Evolutionary conservation across 169 alveolate species (phyloP), one percentile per base, ranked within the genome.

Genomic region (Cryptosporidium ubiquitum): DNA sequence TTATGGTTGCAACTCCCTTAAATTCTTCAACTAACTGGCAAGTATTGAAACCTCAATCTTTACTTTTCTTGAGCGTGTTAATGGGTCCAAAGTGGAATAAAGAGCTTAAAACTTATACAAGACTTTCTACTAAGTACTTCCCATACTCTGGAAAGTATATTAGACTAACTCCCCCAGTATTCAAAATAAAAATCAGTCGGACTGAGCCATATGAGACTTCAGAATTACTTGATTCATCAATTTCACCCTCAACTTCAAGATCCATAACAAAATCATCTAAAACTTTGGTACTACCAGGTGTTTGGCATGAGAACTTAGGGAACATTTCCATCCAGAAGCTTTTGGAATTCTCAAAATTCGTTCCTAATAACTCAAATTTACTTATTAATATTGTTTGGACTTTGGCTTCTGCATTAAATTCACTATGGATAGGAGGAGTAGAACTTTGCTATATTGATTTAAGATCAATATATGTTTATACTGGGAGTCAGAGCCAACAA

Each of bases 301-400:
- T 79, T 6, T 79, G 89, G 89, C 75, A 79, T 39, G 89, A 79
- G 26, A 2, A 79, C 58, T n/a, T 79, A 9, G 89, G 89, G 23
- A 44, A 29, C 5, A 58, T 79, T 26, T 44, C 89, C 4, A 10
- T 79, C 26, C 44, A 61, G 2, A 58, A 79, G 37, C 47, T 79
- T 4, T 42, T 35, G 12, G 75, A 79, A 0, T 79, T 79, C 47
- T 26, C 69, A 14, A 64, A 57, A 40, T 79, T 44, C 35, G 52
- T 79, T 42, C 73, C 73, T 20, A 61, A 79, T 23, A 79, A 79
- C 68, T 79, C 75, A 1, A 20, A 79, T 23, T 44, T 79, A 3
- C 35, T 79, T n/a, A 35, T 79, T 1, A 79, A 66, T n/a, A 40
- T 79, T 31, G 58, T 47, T 20, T 79, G 89, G 89, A 79, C 89